Evolutionary conservation across 2,329 filamentous ascomycete species (phyloP), one percentile per base, ranked within the genome.

Genomic region (Bipolaris oryzae): DNA sequence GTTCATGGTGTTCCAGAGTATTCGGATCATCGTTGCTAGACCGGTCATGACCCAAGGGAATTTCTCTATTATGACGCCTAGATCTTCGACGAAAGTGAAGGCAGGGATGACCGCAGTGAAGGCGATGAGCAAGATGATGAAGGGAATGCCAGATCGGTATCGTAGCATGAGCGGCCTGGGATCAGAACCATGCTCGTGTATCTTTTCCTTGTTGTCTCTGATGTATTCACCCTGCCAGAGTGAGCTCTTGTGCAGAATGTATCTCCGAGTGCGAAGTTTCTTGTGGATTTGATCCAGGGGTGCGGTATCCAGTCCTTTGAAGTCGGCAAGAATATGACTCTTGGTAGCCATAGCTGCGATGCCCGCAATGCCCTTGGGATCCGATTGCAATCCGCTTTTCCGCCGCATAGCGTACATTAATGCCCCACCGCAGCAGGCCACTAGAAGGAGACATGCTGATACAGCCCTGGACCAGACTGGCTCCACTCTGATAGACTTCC

Each of bases 311-410:
- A 90, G 84, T 54, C 87, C 87, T 60, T 86, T 86, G 69, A 92
- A 91, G 69, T 92, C 89, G 75, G 86, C 87, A 61, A 91, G 77
- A 70, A 91, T 89, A 63, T 91, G 89, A 61, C 84, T 87, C 58
- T 85, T 85, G 2, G 89, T 89, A 9, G 89, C 89, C 88, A 92
- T 91, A 53, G 88, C 86, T 5, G 89, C 89, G 35, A 91, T 81
- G 1, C 89, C 89, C 1, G 89, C 88, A 49, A 92, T 90, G 5
- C 89, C 89, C 63, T 86, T 87, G 6, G 90, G 88, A 68, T 91
- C 87, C 5, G 85, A 84, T 3, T 86, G 74, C 15, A 92, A 78
- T 0, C 89, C 89, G 3, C 87, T 89, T 37, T 84, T 85, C 20
- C 89, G 80, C 15, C 80, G 83, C 41, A 91, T 82, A 57, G 87